phyloP scores from a whole-genome alignment of 345 rosid genomes.

The Murraya paniculata region DNA sequence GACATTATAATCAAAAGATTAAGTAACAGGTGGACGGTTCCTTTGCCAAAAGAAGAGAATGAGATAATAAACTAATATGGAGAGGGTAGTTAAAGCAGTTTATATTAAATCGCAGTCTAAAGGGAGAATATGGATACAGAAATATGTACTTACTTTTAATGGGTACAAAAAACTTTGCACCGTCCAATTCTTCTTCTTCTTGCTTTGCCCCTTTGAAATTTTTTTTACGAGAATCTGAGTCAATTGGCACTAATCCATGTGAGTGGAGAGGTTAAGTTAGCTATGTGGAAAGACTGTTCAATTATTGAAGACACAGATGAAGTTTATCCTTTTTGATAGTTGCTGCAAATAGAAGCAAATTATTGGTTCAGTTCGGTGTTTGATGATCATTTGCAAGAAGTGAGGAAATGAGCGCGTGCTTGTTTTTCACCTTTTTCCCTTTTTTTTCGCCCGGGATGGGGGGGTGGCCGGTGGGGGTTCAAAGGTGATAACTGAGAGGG shows the following conservation, averaged over 20 bases:
- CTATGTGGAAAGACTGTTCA: slow-evolving; percentile 14
- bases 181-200: slow-evolving; percentile 17
- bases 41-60: not conserved
- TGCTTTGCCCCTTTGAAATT: not conserved
- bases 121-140: slow-evolving; percentile 8
- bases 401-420: not conserved
- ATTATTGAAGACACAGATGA: not conserved
- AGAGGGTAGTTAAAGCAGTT: slow-evolving; percentile 18
- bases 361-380: not conserved
- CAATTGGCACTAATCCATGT: slow-evolving; percentile 15
- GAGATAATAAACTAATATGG: slow-evolving; percentile 3
- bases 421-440: not conserved
- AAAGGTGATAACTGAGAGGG: not conserved
- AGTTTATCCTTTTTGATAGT: not conserved
- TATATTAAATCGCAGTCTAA: not conserved
- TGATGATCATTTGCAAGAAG: not conserved
- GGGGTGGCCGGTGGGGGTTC: too few relatives aligned
- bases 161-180: slow-evolving; percentile 18
- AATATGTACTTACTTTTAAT: not conserved
- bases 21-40: slow-evolving; percentile 2
- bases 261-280: not conserved
- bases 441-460: too few relatives aligned
- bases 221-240: slow-evolving; percentile 27
- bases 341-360: not conserved
- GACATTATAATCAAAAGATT: not conserved